Percentiles rank a stretch among this genome's conserved stretches.
These are phyloP conservation scores for Candida adriatica DNA, from an alignment of 805 yeast genomes.

Conservation along the genomic window DNA sequence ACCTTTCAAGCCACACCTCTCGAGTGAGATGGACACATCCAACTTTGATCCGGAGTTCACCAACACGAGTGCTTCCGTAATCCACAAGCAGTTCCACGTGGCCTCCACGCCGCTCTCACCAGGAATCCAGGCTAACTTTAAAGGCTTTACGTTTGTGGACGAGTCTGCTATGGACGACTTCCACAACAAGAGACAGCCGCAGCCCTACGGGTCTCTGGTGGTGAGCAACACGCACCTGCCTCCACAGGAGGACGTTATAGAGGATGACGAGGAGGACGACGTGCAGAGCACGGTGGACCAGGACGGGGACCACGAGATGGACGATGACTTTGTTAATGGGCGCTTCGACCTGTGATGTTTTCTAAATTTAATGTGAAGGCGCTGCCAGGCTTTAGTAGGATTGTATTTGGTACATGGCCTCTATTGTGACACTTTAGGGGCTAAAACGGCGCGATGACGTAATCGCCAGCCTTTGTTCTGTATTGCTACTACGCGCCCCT, in stretches of 20 bases:
- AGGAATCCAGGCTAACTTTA: slow-evolving; percentile 92
- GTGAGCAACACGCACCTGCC: slow-evolving; percentile 77
- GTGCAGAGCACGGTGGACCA: slow-evolving; percentile 29
- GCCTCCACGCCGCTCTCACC: slow-evolving; percentile 79
- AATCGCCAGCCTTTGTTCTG: too few species aligned
- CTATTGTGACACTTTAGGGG: too few species aligned
- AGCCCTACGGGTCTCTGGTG: slow-evolving; percentile 62
- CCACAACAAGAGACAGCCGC: slow-evolving; percentile 32
- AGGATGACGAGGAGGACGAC: slow-evolving; percentile 57
- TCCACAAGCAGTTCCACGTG: slow-evolving; percentile 55
- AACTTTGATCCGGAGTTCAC: slow-evolving; percentile 98
- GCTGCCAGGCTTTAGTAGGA: too few species aligned
- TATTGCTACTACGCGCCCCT: too few species aligned
- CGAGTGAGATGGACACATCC: slow-evolving; percentile 88
- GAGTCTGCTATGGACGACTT: slow-evolving; percentile 89
- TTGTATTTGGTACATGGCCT: too few species aligned
- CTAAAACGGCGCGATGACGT: too few species aligned
- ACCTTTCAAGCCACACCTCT: slow-evolving; percentile 91
- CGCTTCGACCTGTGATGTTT: slow-evolving; percentile 78
- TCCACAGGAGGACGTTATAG: slow-evolving; percentile 79
- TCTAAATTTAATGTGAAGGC: too few species aligned
- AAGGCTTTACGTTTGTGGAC: slow-evolving; percentile 95
- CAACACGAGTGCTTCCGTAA: slow-evolving; percentile 76
- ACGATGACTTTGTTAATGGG: slow-evolving; percentile 83
- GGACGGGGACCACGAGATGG: slow-evolving; percentile 54